A percentile compares a stretch with the other conserved stretches of the same genome.
phyloP scores from a whole-genome alignment of 345 rosid species.

The Syzygium jambos region DNA sequence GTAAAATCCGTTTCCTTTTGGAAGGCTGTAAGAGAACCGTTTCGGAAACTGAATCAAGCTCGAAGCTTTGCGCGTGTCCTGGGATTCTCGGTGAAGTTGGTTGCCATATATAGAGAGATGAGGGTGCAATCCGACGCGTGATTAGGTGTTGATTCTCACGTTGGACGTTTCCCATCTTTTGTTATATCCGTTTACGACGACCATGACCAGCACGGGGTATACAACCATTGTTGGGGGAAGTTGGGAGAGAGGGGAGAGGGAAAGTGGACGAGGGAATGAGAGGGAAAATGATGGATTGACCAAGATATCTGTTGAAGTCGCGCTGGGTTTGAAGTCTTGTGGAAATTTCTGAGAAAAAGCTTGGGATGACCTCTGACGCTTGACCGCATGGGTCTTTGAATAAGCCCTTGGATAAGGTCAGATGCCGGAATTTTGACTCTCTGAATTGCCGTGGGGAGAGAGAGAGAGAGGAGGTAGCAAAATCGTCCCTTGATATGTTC shows the following conservation, averaged over 20 bases:
- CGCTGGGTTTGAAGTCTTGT: fast-evolving
- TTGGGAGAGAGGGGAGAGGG: not conserved
- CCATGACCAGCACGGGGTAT: not conserved
- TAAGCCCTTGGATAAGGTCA: fast-evolving
- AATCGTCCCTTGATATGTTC: no score
- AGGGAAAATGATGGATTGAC: not conserved
- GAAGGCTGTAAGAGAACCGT: fast-evolving
- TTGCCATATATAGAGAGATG: not conserved
- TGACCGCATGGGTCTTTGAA: not conserved
- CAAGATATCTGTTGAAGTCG: fast-evolving
- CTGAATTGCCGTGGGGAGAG: fast-evolving
- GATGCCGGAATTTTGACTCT: fast-evolving
- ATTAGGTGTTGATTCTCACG: not conserved
- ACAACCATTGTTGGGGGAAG: not conserved
- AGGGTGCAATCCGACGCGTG: fast-evolving
- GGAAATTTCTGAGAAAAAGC: not conserved
- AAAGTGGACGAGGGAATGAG: not conserved
- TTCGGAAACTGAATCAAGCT: not conserved
- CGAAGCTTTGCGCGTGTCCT: not conserved
- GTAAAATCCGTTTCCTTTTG: not conserved
- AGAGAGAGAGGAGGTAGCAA: not conserved
- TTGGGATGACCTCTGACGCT: not conserved
- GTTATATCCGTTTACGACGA: not conserved
- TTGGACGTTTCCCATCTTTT: not conserved
- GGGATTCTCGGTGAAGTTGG: not conserved